phyloP scores from a whole-genome alignment of 2,329 filamentous ascomycete species.

The Alternaria brassicicola region DNA sequence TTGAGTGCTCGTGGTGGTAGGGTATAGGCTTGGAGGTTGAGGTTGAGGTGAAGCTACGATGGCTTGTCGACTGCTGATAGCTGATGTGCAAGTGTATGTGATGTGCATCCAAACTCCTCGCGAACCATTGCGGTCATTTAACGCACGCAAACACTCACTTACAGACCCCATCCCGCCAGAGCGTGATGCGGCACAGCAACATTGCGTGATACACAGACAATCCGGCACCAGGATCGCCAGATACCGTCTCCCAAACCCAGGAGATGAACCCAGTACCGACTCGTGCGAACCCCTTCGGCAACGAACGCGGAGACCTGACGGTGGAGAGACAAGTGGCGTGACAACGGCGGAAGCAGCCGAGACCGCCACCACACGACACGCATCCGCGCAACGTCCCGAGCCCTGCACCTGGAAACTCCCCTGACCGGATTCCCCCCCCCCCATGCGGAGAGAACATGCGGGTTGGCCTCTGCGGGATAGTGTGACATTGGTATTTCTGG shows the following conservation, averaged over 20 bases:
- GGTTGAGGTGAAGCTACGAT: neutral
- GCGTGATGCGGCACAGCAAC: neutral
- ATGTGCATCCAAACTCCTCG: neutral
- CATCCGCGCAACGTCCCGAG: neutral
- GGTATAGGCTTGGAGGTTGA: neutral
- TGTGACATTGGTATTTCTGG: neutral
- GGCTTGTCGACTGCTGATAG: neutral
- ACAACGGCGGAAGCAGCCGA: conserved; percentile 7
- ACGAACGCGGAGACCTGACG: neutral
- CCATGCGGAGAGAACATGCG: neutral
- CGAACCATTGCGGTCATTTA: neutral
- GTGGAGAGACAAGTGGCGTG: conserved; percentile 19
- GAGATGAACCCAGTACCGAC: neutral
- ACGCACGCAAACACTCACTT: neutral
- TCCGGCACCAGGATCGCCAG: neutral
- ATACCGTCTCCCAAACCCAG: neutral
- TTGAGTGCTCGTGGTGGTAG: neutral
- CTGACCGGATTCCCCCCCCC: neutral
- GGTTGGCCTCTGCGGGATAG: neutral
- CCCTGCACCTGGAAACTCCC: neutral
- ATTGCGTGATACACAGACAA: neutral
- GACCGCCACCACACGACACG: neutral
- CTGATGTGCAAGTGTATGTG: neutral
- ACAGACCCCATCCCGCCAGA: neutral
- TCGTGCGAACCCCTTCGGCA: neutral